These are phyloP conservation scores for Macadamia tetraphylla DNA, from an alignment of 164 flowering plant genomes.

Conservation along the genomic window DNA sequence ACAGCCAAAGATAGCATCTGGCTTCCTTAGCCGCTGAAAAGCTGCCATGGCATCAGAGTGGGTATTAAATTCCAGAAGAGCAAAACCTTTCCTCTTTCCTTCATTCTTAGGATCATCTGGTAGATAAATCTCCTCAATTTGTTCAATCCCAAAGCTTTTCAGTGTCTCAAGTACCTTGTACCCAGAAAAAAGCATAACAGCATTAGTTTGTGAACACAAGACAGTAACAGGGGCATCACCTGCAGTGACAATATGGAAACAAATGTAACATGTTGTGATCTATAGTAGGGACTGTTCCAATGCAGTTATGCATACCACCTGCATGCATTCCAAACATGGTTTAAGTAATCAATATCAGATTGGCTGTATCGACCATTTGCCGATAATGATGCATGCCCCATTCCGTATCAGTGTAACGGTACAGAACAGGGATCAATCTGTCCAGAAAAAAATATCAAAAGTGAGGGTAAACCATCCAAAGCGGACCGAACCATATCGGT, in stretches of 20 bases:
- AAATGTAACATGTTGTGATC: background rate
- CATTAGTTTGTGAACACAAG: constrained; percentile 9
- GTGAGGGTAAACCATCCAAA: too few relatives aligned
- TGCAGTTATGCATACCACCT: background rate
- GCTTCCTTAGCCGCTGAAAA: constrained; percentile 33
- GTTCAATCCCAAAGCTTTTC: constrained; percentile 28
- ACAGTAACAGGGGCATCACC: constrained; percentile 4
- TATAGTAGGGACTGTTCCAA: background rate
- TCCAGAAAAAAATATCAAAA: too few relatives aligned
- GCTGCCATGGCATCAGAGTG: constrained; percentile 39
- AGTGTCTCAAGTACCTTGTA: constrained; percentile 30
- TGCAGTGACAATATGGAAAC: constrained; percentile 4
- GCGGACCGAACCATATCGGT: too few relatives aligned
- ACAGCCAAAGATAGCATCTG: constrained; percentile 40
- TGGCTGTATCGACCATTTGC: too few relatives aligned
- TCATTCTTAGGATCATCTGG: constrained; percentile 35
- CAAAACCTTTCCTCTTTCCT: constrained; percentile 35
- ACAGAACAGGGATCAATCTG: too few relatives aligned
- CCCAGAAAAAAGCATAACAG: constrained; percentile 6
- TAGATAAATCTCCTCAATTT: constrained; percentile 27
- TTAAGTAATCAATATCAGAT: too few relatives aligned
- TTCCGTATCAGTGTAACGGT: too few relatives aligned
- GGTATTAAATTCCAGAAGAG: constrained; percentile 31
- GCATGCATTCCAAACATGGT: background rate
- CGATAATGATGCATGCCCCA: too few relatives aligned